These are phyloP conservation scores for Sphenostylis stenocarpa DNA, from an alignment of 306 rosid species.

Conservation along the genomic window DNA sequence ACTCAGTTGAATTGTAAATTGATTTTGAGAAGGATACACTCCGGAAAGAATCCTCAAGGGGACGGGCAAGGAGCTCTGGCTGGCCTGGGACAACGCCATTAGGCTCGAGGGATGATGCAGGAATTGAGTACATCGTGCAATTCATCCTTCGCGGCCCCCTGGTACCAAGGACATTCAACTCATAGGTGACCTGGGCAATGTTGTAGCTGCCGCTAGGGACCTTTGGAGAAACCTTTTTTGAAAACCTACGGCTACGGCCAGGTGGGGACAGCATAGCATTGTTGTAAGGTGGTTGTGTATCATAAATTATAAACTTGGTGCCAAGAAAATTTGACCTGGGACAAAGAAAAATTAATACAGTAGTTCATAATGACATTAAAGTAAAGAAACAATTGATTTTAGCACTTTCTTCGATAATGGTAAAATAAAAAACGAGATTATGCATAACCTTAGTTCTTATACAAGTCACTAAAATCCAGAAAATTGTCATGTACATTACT, in stretches of 20 bases:
- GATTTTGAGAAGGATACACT: conserved; percentile 85
- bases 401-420: not conserved
- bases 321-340: conserved; percentile 96
- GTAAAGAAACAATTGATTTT: not conserved
- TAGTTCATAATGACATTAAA: not conserved
- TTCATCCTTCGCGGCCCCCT: conserved; percentile 97
- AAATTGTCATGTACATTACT: not conserved
- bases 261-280: conserved; percentile 68
- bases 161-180: conserved; percentile 91
- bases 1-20: conserved; percentile 68
- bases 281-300: conserved; percentile 86
- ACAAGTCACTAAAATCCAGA: not conserved
- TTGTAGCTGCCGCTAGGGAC: conserved; percentile 90
- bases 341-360: not conserved
- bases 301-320: conserved; percentile 91
- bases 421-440: not conserved
- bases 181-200: conserved; percentile 84
- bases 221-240: conserved; percentile 93
- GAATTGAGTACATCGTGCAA: conserved; percentile 85
- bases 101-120: conserved; percentile 64
- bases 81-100: conserved; percentile 87
- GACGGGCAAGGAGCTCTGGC: conserved; percentile 74
- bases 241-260: conserved; percentile 83
- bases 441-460: not conserved
- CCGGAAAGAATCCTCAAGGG: conserved; percentile 91